Percentiles rank a stretch among this genome's conserved stretches.
Evolutionary conservation across 1,284 basidiomycete genomes (phyloP).

Genomic region (Coniferiporia weirii): DNA sequence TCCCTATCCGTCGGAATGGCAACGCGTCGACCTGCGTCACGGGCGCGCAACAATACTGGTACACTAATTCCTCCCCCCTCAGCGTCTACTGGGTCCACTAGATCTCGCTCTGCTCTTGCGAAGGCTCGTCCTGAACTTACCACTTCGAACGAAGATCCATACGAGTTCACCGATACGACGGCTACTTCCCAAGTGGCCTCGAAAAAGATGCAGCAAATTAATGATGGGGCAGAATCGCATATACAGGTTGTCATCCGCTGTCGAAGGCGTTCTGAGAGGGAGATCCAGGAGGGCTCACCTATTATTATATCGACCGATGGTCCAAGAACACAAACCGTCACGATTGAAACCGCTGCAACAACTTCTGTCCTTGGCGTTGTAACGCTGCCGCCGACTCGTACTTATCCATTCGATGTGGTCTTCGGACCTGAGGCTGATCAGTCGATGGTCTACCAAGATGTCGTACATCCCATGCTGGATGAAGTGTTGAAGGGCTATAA

Average conservation of each 20-base stretch:
- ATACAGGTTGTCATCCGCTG: constrained; percentile 93
- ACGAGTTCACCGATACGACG: constrained; percentile 6
- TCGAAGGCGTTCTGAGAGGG: constrained; percentile 75
- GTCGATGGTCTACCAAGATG: constrained; percentile 89
- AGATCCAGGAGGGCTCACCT: constrained; percentile 76
- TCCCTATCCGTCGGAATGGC: constrained; percentile 10
- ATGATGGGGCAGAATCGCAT: constrained; percentile 58
- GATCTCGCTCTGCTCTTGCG: constrained; percentile 29
- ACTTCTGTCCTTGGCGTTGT: constrained; percentile 61
- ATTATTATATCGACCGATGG: constrained; percentile 76
- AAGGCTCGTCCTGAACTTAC: constrained; percentile 29
- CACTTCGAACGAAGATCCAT: constrained; percentile 25
- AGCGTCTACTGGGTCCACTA: constrained; percentile 9
- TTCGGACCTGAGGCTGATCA: constrained; percentile 98
- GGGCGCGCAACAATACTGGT: constrained; percentile 13
- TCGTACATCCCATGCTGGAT: constrained; percentile 88
- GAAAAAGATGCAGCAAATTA: constrained; percentile 19
- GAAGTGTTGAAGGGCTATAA: constrained; percentile 96
- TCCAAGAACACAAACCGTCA: constrained; percentile 68
- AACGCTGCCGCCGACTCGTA: constrained; percentile 65
- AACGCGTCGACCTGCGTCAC: constrained; percentile 13
- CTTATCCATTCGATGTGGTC: constrained; percentile 89
- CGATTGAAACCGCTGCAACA: constrained; percentile 70
- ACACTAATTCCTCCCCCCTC: constrained; percentile 29
- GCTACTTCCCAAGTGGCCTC: constrained; percentile 12